These are phyloP conservation scores for Gymnopilus junonius DNA, from an alignment of 768 basidiomycete species.

Conservation along the genomic window DNA sequence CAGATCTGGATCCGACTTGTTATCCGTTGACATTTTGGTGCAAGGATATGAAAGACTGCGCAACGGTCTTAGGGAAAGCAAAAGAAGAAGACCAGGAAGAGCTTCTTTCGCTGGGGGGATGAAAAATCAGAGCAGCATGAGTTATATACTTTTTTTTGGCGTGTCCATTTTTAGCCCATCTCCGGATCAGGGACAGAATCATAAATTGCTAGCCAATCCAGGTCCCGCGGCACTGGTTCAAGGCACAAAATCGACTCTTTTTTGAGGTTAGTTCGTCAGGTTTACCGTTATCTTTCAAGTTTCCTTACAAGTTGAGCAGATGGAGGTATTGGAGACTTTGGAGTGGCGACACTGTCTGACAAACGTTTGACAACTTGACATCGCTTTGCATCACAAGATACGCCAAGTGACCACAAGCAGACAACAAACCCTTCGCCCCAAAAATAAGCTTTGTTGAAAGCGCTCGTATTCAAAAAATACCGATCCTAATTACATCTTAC, in stretches of 20 bases:
- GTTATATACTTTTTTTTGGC: conserved; percentile 3
- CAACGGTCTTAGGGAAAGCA: conserved; percentile 2
- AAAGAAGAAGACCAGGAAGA: conserved; percentile 6
- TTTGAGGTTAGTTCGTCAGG: neutral
- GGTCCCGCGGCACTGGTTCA: neutral
- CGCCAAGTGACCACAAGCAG: conserved; percentile 1
- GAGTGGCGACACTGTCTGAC: neutral
- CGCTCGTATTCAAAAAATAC: neutral
- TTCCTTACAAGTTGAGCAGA: neutral
- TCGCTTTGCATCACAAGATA: neutral
- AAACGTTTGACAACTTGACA: conserved; percentile 3
- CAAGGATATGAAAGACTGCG: neutral
- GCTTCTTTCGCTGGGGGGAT: neutral
- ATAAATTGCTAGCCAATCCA: neutral
- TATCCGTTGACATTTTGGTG: conserved; percentile 2
- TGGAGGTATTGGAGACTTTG: neutral
- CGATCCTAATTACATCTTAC: neutral
- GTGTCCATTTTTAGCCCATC: conserved; percentile 2
- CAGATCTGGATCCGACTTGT: conserved; percentile 2
- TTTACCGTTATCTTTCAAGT: neutral
- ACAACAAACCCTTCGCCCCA: neutral
- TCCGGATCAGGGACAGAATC: neutral
- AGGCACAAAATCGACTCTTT: neutral
- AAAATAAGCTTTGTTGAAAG: neutral
- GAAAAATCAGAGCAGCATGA: conserved; percentile 1